These are phyloP conservation scores for Erythrobasidium yunnanense DNA, from an alignment of 768 basidiomycete genomes.

Conservation along the genomic window DNA sequence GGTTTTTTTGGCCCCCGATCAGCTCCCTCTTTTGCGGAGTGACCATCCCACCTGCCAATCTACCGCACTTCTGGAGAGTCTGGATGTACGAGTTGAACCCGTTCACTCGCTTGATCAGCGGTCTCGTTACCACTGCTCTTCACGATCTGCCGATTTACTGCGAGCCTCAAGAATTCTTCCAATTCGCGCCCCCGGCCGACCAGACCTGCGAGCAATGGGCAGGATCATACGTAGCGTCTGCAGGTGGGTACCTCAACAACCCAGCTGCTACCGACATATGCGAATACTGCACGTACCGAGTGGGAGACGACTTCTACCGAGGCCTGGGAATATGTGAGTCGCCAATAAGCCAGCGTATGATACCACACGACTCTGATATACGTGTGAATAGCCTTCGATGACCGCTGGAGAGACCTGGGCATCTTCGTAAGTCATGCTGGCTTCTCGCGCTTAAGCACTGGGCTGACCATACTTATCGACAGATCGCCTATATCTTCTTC, in stretches of 20 bases:
- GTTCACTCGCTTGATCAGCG: constrained; percentile 58
- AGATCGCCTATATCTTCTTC: constrained; percentile 46
- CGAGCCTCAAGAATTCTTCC: constrained; percentile 56
- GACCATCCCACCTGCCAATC: constrained; percentile 57
- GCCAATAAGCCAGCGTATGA: no score
- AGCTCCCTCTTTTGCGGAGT: constrained; percentile 64
- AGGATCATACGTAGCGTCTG: constrained; percentile 51
- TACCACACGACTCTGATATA: no score
- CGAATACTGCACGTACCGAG: constrained; percentile 55
- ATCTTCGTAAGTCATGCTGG: no score
- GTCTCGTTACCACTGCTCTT: constrained; percentile 67
- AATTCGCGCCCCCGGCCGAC: constrained; percentile 61
- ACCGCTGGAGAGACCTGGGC: constrained; percentile 29
- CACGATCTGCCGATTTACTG: constrained; percentile 57
- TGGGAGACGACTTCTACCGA: constrained; percentile 60
- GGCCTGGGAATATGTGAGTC: constrained; percentile 64
- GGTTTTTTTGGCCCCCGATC: no score
- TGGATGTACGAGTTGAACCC: constrained; percentile 59
- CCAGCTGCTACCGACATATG: constrained; percentile 53
- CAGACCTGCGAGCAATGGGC: constrained; percentile 67
- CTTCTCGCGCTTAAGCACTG: no score
- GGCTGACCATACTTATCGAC: no score
- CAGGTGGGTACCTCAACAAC: constrained; percentile 68
- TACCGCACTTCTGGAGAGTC: constrained; percentile 59
- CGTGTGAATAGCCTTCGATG: no score